Evolutionary conservation across 805 yeast species (phyloP).

Genomic region (Torulaspora microellipsoides): DNA sequence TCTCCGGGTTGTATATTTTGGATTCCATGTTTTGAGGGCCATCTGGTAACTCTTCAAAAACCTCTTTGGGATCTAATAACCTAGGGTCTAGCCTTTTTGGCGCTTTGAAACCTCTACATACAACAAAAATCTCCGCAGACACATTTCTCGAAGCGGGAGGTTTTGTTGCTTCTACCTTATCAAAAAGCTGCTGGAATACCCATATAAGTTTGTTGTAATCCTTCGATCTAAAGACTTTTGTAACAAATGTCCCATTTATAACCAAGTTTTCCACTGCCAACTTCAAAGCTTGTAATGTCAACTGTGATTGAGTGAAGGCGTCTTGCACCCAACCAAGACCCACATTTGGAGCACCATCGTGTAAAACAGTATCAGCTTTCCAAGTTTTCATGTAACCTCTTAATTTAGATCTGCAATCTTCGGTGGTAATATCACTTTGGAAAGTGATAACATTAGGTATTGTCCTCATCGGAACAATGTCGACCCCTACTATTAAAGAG

Average conservation of each 20-base stretch:
- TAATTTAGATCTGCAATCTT: conserved; percentile 90
- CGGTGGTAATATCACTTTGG: conserved; percentile 96
- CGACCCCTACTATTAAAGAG: conserved; percentile 96
- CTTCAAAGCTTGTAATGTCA: conserved; percentile 88
- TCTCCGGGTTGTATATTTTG: conserved; percentile 91
- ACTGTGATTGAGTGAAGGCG: conserved; percentile 96
- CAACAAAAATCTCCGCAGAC: conserved; percentile 98
- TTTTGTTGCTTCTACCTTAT: conserved; percentile 96
- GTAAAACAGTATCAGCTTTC: conserved; percentile 97
- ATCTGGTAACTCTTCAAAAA: conserved; percentile 84
- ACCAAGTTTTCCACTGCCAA: conserved; percentile 89
- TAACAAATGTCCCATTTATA: conserved; percentile 92
- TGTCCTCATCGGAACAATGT: conserved; percentile 95
- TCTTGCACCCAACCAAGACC: conserved; percentile 99
- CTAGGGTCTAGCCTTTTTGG: conserved; percentile 94
- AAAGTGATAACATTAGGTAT: conserved; percentile 91
- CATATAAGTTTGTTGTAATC: conserved; percentile 96
- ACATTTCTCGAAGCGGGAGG: conserved; percentile 99
- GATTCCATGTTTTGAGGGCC: conserved; percentile 79
- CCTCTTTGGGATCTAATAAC: conserved; percentile 84
- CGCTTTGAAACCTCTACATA: conserved; percentile 92
- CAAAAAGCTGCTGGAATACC: conserved; percentile 95
- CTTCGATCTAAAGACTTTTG: conserved; percentile 97
- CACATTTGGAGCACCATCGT: conserved; percentile 99
- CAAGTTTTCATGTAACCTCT: conserved; percentile 97